Evolutionary conservation across 768 basidiomycete species (phyloP), one percentile per base, ranked within the genome.

Genomic region (Boletales sp.): DNA sequence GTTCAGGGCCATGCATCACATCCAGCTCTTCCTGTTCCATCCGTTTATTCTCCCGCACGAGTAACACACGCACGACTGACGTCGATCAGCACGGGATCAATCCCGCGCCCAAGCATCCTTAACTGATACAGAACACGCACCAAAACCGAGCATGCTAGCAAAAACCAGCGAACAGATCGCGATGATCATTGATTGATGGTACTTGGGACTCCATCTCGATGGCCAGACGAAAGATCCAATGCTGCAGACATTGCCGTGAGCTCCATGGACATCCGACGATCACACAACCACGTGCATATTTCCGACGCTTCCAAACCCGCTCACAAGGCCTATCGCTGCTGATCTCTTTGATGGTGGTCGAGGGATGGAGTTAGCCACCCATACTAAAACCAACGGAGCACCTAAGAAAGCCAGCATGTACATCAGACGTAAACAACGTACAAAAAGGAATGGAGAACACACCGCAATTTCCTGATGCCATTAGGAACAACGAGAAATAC

Each of bases 141-240:
- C 62, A 24, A 74, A 52, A 13, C 71, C 58, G 15, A 78, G 68
- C 1, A 62, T 45, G 11, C 63, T 62, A 24, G 68, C 62, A 9
- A 73, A 50, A 4, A 44, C 58, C n/a, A 76, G 60, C 1, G 69
- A 62, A 15, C 62, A 66, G 5, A 74, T 56, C 1, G 69, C 72
- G 45, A 85, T 82, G 36, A 71, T 72, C 82, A 85, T 82, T 1
- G 81, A 82, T 43, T 71, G 80, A 47, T 82, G 82, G 53, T 85
- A 86, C 50, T 74, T 55, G 0, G 82, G 84, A 4, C 79, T 71
- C 83, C 83, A 86, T 17, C 67, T 63, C 6, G 77, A 58, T 56
- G 79, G 78, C 84, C 83, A 86, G 0, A 77, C 76, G 54, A 77
- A 84, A 0, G 82, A 82, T 11, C 81, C 79, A 59, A 81, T 81